phyloP scores from a whole-genome alignment of 805 yeast species.

The Wickerhamomyces ciferrii region DNA sequence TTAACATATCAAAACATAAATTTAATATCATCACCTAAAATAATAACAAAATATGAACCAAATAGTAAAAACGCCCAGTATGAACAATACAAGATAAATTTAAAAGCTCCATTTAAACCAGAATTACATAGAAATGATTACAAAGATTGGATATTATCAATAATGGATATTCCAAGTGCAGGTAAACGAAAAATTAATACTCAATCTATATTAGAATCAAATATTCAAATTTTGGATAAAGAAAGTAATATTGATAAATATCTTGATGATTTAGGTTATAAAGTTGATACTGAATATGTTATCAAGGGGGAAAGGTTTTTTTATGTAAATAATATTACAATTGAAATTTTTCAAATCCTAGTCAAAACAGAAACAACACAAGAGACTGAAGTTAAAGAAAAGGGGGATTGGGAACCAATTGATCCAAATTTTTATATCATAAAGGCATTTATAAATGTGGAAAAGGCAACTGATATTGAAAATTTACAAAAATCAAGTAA shows the following conservation, averaged over 20 bases:
- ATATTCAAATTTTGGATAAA: conserved; percentile 22
- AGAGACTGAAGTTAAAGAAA: too few relatives aligned
- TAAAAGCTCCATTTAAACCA: conserved; percentile 11
- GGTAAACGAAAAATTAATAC: conserved; percentile 59
- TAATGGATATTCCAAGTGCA: conserved; percentile 72
- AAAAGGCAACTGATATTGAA: conserved; percentile 70
- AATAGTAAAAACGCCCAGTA: conserved; percentile 20
- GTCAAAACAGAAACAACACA: conserved; percentile 21
- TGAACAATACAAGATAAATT: conserved; percentile 19
- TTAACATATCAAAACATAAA: conserved; percentile 8
- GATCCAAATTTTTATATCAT: conserved; percentile 53
- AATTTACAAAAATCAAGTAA: conserved; percentile 59
- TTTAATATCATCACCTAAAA: conserved; percentile 16
- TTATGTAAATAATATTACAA: conserved; percentile 42
- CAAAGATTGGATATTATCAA: conserved; percentile 55
- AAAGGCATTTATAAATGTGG: conserved; percentile 66
- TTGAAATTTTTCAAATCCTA: conserved; percentile 50
- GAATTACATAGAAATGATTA: conserved; percentile 3
- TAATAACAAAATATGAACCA: conserved; percentile 22
- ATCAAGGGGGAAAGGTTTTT: conserved; percentile 56
- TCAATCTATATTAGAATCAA: conserved; percentile 62
- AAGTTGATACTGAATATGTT: conserved; percentile 56
- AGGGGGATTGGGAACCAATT: conserved; percentile 19
- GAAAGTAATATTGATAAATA: conserved; percentile 29
- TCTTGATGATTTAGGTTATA: conserved; percentile 68